Evolutionary conservation across 306 rosid genomes (phyloP), one percentile per base, ranked within the genome.

Genomic region (Prunus kanzakura): DNA sequence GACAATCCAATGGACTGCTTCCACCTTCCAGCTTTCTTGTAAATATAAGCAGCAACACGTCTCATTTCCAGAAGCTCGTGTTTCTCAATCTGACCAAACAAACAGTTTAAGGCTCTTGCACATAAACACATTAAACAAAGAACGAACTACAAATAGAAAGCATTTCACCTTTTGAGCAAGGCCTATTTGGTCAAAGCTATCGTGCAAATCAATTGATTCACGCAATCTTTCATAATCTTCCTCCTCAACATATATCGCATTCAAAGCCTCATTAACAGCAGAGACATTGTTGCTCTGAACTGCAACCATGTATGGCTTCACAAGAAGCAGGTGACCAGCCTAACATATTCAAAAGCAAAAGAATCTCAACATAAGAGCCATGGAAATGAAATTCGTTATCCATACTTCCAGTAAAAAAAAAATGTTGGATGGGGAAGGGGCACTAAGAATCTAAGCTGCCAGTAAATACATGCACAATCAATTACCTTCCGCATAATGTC

Each of bases 301-400:
- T 9, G 99, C 99, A 82, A 96, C 89, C 99, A 96, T 96, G 90
- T 92, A 96, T 76, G 99, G 99, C 89, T 96, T 96, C 86, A 96
- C 98, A 47, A 96, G 97, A 71, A 88, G 91, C 79, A 96, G 89
- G 81, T 96, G 95, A 79, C 98, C 97, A 81, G 99, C 99, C 99
- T 96, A 76, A 74, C 32, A 78, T 77, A 72, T 16, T 12, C 64
- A 54, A 67, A 73, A 27, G 49, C 57, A 18, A 10, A 56, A 57
- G 55, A 60, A 62, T 15, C 15, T 43, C 35, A 72, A 51, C 51
- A 45, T 23, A 20, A 11, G 45, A 73, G 29, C 64, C 71, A 68
- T 55, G 12, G 69, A 76, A 62, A 72, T 69, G 78, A 70, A 23
- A 64, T 22, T 67, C 67, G 5, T 75, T 29, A 63, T 30, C 22